Percentiles rank a stretch among this genome's conserved stretches.
Conservation (phyloP, 306 rosid species). For the Medicago arabica region DNA sequence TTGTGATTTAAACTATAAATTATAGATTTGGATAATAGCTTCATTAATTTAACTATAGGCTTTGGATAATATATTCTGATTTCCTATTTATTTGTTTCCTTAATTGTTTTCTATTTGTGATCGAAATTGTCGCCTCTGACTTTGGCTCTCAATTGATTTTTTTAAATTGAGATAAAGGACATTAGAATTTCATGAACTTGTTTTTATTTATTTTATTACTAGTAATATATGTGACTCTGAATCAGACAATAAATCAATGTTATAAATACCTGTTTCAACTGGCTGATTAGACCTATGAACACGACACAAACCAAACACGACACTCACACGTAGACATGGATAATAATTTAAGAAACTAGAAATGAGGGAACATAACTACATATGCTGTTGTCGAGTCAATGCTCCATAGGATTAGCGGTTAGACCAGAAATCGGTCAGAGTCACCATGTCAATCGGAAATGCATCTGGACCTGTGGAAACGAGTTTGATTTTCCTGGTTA, state of each 20-base stretch:
- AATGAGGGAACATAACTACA: no score
- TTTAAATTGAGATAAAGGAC: background rate
- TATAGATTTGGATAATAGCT: background rate
- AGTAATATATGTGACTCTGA: no score
- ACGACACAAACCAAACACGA: no score
- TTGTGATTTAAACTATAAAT: background rate
- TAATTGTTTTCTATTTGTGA: background rate
- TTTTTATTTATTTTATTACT: no score
- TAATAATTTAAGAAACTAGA: no score
- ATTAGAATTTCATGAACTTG: background rate
- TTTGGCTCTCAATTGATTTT: background rate
- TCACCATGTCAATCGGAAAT: background rate
- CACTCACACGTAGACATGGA: no score
- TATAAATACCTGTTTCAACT: no score
- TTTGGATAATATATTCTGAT: conserved; percentile 5
- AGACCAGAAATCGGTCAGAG: background rate
- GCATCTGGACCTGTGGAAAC: background rate
- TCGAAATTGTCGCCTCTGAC: background rate
- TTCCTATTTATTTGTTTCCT: conserved; percentile 12
- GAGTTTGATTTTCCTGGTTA: background rate
- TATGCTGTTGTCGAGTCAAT: no score
- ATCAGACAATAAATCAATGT: no score
- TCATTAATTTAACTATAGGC: background rate
- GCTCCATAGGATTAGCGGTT: no score
- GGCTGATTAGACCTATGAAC: no score